Base-by-base conservation (phyloP, 2,329 filamentous ascomycete species). In the Ceratocystis variospora region DNA sequence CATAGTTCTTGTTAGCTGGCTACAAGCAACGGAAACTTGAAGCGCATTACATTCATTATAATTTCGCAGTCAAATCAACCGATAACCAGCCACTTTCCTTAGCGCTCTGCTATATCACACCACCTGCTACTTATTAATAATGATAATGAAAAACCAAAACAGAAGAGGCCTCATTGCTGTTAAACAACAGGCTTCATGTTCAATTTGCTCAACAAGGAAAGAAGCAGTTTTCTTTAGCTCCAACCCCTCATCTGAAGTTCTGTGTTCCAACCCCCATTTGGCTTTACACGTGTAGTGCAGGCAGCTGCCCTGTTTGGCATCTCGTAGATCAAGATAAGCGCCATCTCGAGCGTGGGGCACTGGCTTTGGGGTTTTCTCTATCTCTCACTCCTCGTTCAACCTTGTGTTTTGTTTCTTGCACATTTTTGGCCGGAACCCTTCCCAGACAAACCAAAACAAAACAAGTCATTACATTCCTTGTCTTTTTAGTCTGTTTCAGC, bases 241-340 rank as follows among this genome's bases (percentile, higher is more conserved):
- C 53, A 57, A 57, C 53, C 53, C 53, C 53, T 57, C 53, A 57
- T 57, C 53, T 57, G 22, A 57, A 57, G 22, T 57, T 31, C 22
- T 31, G 10, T 5, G 53, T 12, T 41, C 53, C 53, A 22, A n/a
- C 19, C 31, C 31, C 25, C 25, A n/a, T 57, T 41, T 33, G 53
- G 53, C 53, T 57, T 12, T 57, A 28, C 53, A 57, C 22, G 22
- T 57, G 53, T 17, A 25, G 22, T 57, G 53, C 53, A 57, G 53
- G 53, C 53, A 57, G 15, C 53, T 31, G 53, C 53, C 53, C 53
- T 57, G 53, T 57, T 57, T 22, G 53, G 53, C 53, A 57, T 4
- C 53, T 31, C 3, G 31, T 17, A 7, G 19, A 50, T 57, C 53
- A 57, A 57, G 53, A 57, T 57, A 57, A 57, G 53, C 53, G 22